Base-by-base conservation (phyloP, 2,329 filamentous ascomycete genomes). In the Pseudocercospora fuligena region DNA sequence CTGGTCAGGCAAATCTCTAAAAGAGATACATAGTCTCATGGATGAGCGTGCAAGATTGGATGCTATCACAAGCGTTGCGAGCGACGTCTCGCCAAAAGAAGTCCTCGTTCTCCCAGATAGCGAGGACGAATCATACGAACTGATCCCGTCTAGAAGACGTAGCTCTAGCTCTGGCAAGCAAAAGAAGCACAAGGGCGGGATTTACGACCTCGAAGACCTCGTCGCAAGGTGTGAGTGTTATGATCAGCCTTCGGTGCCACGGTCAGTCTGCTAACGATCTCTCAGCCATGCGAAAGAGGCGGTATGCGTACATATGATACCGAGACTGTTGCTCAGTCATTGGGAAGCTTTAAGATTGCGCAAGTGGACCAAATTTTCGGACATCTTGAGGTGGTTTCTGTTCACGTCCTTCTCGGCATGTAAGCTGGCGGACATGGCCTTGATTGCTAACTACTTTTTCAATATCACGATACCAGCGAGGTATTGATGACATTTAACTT, bases 141-240 rank as follows among this genome's bases (percentile, higher is more conserved):
- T 57, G 36, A 51, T 61, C 49, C 61, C 65, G 19, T 23, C 27
- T 46, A 51, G 21, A 33, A 19, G 19, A 19, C 65, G 61, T 11
- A 40, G 40, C 40, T 43, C 40, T 43, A 19, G 40, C 40, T 43
- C 40, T 5, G 19, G 40, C 16, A 43, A 43, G 40, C 16, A 43
- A 43, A 43, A 62, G 47, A 58, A 54, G 49, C 56, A 58, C n/a
- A 56, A 58, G 49, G 61, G 54, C 49, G 58, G 40, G 36, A 46
- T 61, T 14, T 67, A 67, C 27, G 61, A 67, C 58, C 40, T 67
- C 11, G 61, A 67, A 46, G 65, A 64, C 40, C 40, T 67, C 25
- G 65, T 67, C 19, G 65, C 62, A n/a, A 67, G 56, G 60, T 61
- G 65, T 67, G 23, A 25, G 65, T 61, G 8, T 2, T 27, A 31